Conservation (phyloP, 2,329 filamentous ascomycete species). For the Stemphylium lycopersici region DNA sequence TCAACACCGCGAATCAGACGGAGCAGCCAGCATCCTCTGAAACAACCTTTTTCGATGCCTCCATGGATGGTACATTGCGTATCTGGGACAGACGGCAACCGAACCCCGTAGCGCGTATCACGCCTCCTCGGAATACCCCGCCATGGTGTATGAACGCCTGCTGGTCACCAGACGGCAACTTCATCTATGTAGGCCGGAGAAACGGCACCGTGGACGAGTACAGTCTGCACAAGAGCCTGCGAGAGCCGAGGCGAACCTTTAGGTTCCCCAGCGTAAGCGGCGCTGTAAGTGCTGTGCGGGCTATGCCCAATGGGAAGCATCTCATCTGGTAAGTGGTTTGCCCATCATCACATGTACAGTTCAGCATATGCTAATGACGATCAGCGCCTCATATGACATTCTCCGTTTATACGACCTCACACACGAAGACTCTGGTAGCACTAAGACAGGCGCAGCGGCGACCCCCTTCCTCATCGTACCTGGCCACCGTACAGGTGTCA, state of each 20-base stretch:
- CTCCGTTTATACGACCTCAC: constrained; percentile 88
- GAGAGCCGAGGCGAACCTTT: constrained; percentile 77
- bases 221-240: constrained; percentile 79
- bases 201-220: constrained; percentile 96
- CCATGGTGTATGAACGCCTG: constrained; percentile 98
- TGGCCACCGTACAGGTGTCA: constrained; percentile 85
- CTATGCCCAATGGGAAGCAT: constrained; percentile 93
- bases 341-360: neutral
- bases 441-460: constrained; percentile 68
- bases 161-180: constrained; percentile 95
- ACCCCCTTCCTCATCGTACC: constrained; percentile 97
- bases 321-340: constrained; percentile 72
- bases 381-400: constrained; percentile 88
- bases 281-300: constrained; percentile 82
- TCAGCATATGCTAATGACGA: constrained; percentile 14
- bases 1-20: constrained; percentile 39
- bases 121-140: constrained; percentile 74
- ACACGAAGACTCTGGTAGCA: constrained; percentile 56
- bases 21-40: constrained; percentile 63
- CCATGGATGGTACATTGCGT: constrained; percentile 85
- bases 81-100: constrained; percentile 87
- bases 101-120: constrained; percentile 79
- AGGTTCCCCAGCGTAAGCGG: constrained; percentile 90
- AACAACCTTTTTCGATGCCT: constrained; percentile 84
- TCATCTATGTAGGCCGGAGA: constrained; percentile 87